Conservation (phyloP, 331 rosid species). For the Dryas integrifolia region DNA sequence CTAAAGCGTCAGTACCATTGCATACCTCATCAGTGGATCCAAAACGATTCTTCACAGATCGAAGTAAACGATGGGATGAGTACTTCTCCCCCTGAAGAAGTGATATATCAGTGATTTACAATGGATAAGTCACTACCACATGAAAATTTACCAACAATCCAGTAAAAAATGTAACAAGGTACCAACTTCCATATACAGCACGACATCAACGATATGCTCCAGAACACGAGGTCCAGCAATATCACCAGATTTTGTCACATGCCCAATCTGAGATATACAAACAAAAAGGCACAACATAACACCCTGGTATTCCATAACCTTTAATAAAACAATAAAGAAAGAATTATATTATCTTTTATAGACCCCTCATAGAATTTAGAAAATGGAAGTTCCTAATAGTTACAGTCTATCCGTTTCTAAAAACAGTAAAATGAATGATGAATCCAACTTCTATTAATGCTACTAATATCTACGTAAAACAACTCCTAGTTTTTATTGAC, state of each 20-base stretch:
- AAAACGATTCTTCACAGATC: constrained; percentile 88
- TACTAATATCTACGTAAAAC: neutral
- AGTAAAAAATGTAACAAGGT: constrained; percentile 39
- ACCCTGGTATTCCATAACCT: neutral
- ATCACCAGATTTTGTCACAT: constrained; percentile 86
- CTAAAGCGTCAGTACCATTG: constrained; percentile 9
- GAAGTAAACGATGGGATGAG: constrained; percentile 81
- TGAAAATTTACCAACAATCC: constrained; percentile 25
- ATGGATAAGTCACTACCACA: constrained; percentile 8
- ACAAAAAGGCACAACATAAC: neutral
- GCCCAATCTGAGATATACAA: constrained; percentile 71
- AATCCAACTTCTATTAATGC: neutral
- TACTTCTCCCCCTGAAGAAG: constrained; percentile 72
- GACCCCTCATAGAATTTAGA: neutral
- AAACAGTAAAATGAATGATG: neutral
- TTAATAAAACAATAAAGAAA: neutral
- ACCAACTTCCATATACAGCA: constrained; percentile 92
- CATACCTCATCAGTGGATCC: constrained; percentile 92
- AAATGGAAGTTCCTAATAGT: neutral
- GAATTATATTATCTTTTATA: neutral
- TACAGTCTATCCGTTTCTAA: neutral
- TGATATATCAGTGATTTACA: constrained; percentile 12
- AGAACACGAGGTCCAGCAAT: constrained; percentile 92
- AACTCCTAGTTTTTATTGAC: neutral
- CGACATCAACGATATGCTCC: constrained; percentile 94